Evolutionary conservation across 2,329 filamentous ascomycete species (phyloP), one percentile per base, ranked within the genome.

Genomic region (Ascochyta viciae-villosae): DNA sequence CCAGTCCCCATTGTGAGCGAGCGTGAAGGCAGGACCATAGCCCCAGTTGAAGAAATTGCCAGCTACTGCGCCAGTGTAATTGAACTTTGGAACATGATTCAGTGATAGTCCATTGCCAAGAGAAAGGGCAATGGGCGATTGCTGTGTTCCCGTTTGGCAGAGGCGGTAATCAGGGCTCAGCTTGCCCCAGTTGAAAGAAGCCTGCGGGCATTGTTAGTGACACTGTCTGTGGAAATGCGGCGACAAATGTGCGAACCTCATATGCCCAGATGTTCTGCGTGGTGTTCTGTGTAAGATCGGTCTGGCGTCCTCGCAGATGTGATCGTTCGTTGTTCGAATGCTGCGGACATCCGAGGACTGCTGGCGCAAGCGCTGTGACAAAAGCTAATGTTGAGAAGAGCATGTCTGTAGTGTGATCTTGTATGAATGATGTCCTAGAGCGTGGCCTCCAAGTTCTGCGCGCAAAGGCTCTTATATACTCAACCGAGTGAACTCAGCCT

Each of bases 121-220:
- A 8, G 65, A 70, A 7, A 83, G 75, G 0, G 74, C 70, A 47
- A 84, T 83, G 6, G 82, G 82, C 0, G 80, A 79, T 64, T 83
- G 81, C 52, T 81, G 77, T 0, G 79, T 82, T 33, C 82, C 81
- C 15, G 76, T 80, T 59, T 83, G 81, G 71, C 82, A 83, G 19
- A 77, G 67, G 6, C 70, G 65, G 61, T 81, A 82, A 39, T 74
- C 76, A 72, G 68, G 60, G 26, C 62, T 73, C 24, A 76, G 57
- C 47, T 66, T 69, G 12, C 74, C 77, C 78, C 77, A 80, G 50
- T 80, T 74, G 61, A 71, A 78, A 12, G 74, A 75, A 13, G 70
- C 70, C 51, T 54, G 15, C 22, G 3, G 9, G 9, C 6, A 26
- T 13, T 74, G 71, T 50, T 76, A 77, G 7, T 65, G 58, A 73